A percentile compares a stretch with the other conserved stretches of the same genome.
Evolutionary conservation across 805 yeast genomes (phyloP).

Genomic region (Blastobotrys robertii): DNA sequence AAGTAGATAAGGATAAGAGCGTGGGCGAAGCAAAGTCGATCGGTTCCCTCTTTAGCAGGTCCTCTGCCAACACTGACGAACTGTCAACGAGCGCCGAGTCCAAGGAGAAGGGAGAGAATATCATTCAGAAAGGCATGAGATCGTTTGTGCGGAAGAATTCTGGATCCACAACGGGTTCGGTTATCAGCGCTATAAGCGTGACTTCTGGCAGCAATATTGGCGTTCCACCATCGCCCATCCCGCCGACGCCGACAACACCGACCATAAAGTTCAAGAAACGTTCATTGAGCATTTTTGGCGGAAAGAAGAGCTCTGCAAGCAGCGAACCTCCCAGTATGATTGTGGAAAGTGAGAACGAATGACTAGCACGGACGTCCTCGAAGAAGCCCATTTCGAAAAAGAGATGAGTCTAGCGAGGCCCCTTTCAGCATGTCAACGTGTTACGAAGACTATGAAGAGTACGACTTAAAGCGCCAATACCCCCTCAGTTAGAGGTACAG

Average conservation of each 20-base stretch:
- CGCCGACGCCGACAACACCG: too few species aligned
- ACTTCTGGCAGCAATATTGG: neutral
- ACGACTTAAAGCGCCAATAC: too few species aligned
- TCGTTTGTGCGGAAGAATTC: slow-evolving; percentile 12
- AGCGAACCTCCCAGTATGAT: slow-evolving; percentile 11
- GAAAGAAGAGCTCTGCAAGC: slow-evolving; percentile 9
- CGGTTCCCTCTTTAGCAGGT: slow-evolving; percentile 17
- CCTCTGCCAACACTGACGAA: slow-evolving; percentile 8
- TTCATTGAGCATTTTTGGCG: slow-evolving; percentile 17
- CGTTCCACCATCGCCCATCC: too few species aligned
- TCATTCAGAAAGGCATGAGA: slow-evolving; percentile 19
- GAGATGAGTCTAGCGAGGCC: too few species aligned
- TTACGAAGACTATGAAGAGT: too few species aligned
- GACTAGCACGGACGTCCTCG: neutral
- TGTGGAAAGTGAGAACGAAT: slow-evolving; percentile 8
- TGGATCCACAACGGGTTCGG: slow-evolving; percentile 5
- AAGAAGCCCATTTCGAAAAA: neutral
- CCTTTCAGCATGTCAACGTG: too few species aligned
- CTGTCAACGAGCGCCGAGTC: slow-evolving; percentile 7
- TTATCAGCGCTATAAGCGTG: neutral
- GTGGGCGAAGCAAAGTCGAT: slow-evolving; percentile 10
- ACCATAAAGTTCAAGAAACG: slow-evolving; percentile 15
- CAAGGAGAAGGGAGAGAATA: slow-evolving; percentile 8
- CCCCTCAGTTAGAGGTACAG: too few species aligned
- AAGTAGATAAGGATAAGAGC: too few species aligned